Evolutionary conservation across 441 rosid genomes (phyloP).

Genomic region (Euphorbia schlechtendalii): DNA sequence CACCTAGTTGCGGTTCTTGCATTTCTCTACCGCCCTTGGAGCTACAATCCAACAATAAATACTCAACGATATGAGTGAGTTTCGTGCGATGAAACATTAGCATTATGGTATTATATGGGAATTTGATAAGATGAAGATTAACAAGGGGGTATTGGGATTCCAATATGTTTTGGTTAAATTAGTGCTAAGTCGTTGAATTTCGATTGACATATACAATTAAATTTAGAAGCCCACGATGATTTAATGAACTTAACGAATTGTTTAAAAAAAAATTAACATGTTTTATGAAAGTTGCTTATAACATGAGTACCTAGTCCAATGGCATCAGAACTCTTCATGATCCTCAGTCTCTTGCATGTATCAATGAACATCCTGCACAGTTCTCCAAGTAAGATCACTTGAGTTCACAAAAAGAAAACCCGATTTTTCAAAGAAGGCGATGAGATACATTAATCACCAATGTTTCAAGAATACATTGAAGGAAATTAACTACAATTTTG

Average conservation of each 20-base stretch:
- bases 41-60: slow-evolving; percentile 32
- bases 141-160: too few relatives aligned
- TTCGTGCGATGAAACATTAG: not conserved
- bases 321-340: slow-evolving; percentile 92
- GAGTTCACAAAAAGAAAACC: not conserved
- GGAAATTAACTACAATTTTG: not conserved
- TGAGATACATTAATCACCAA: too few relatives aligned
- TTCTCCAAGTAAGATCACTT: not conserved
- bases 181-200: not conserved
- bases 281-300: not conserved
- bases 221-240: too few relatives aligned
- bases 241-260: too few relatives aligned
- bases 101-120: not conserved
- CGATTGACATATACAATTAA: not conserved
- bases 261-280: too few relatives aligned
- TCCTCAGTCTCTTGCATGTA: slow-evolving; percentile 78
- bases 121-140: not conserved
- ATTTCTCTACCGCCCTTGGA: slow-evolving; percentile 63
- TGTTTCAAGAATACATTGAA: too few relatives aligned
- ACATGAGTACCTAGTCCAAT: slow-evolving; percentile 67
- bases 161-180: not conserved
- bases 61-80: not conserved
- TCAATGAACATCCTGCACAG: slow-evolving; percentile 75
- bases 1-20: slow-evolving; percentile 43
- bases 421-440: too few relatives aligned